Conservation (phyloP, 768 basidiomycete genomes). For the Trametes cingulata region DNA sequence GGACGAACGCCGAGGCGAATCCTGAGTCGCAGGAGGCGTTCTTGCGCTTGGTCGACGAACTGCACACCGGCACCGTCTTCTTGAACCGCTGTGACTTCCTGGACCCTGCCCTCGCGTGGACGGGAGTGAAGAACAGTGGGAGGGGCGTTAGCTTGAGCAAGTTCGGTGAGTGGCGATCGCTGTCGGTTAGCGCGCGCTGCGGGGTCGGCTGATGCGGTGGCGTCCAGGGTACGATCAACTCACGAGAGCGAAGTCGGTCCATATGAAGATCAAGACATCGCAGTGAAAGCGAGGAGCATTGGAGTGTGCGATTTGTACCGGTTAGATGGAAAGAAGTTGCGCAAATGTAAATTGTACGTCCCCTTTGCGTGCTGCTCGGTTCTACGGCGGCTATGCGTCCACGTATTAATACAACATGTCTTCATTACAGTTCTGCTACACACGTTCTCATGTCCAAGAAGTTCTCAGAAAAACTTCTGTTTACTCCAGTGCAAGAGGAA, state of each 20-base stretch:
- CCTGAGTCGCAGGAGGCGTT: slow-evolving; percentile 70
- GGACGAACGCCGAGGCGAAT: slow-evolving; percentile 74
- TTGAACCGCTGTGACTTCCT: slow-evolving; percentile 89
- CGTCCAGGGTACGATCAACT: slow-evolving; percentile 78
- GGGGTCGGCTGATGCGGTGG: background rate
- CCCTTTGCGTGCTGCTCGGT: too few relatives aligned
- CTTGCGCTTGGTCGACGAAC: slow-evolving; percentile 60
- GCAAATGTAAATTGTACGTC: too few relatives aligned
- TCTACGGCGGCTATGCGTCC: too few relatives aligned
- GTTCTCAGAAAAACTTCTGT: slow-evolving; percentile 24
- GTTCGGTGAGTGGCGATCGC: slow-evolving; percentile 62
- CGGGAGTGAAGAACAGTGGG: slow-evolving; percentile 91
- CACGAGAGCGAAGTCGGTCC: slow-evolving; percentile 75
- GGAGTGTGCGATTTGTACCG: background rate
- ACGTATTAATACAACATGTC: too few relatives aligned
- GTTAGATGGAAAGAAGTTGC: background rate
- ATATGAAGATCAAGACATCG: slow-evolving; percentile 75
- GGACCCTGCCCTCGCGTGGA: slow-evolving; percentile 94
- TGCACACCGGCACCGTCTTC: slow-evolving; percentile 93
- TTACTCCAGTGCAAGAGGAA: slow-evolving; percentile 31
- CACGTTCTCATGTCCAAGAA: too few relatives aligned
- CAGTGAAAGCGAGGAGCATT: background rate
- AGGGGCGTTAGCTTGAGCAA: slow-evolving; percentile 88
- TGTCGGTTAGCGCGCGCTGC: background rate
- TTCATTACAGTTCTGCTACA: background rate